A percentile compares a stretch with the other conserved stretches of the same genome.
These are phyloP conservation scores for Babesia microti DNA, from an alignment of 169 alveolate species.

Conservation along the genomic window DNA sequence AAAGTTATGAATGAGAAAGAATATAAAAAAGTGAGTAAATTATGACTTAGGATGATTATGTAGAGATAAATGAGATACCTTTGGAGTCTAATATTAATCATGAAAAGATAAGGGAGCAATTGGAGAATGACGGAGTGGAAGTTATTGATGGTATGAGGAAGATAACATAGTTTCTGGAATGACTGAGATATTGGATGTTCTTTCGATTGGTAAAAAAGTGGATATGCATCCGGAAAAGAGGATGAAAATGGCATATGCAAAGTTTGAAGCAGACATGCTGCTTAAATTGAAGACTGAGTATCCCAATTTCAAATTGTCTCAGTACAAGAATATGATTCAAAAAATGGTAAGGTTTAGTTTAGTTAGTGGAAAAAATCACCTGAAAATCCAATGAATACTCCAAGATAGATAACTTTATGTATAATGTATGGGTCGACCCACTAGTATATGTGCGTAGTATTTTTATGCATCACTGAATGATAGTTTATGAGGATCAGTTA, in stretches of 20 bases:
- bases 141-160: conserved; percentile 20
- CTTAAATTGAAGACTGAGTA: conserved; percentile 52
- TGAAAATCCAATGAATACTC: conserved; percentile 25
- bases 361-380: conserved; percentile 50
- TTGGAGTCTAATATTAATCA: conserved; percentile 28
- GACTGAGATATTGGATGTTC: conserved; percentile 36
- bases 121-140: conserved; percentile 33
- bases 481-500: not conserved
- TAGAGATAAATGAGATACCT: conserved; percentile 4
- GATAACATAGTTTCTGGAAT: conserved; percentile 31
- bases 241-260: conserved; percentile 47
- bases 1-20: conserved; percentile 28
- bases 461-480: conserved; percentile 1
- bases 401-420: not conserved
- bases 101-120: conserved; percentile 19
- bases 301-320: conserved; percentile 56
- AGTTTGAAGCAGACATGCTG: conserved; percentile 51
- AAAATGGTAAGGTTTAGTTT: conserved; percentile 38
- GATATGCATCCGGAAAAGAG: conserved; percentile 32
- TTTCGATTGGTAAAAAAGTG: conserved; percentile 15
- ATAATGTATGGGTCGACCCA: not conserved
- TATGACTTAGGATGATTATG: conserved; percentile 1
- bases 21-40: conserved; percentile 14
- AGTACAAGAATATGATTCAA: conserved; percentile 60
- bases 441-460: not conserved